Base-by-base conservation (phyloP, 768 basidiomycete genomes). In the Pleurotus tuoliensis region DNA sequence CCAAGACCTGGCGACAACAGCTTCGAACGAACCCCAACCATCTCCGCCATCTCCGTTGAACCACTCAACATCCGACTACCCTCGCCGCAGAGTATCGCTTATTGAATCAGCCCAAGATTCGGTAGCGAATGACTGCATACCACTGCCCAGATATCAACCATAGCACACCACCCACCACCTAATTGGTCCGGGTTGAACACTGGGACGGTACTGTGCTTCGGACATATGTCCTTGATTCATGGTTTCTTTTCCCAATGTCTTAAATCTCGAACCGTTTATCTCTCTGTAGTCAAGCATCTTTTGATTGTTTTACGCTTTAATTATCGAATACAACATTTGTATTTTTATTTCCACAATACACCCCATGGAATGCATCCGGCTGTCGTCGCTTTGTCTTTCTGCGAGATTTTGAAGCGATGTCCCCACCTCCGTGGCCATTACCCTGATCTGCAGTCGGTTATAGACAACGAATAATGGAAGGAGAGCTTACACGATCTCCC, bases 21-120 rank as follows among this genome's bases (percentile, higher is more conserved):
- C 51, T 9, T 52, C 20, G 51, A 34, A 20, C 38, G 51, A 52
- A n/a, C n/a, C 37, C n/a, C 13, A 38, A 52, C 22, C 51, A 52
- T 52, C 37, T 52, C 51, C 51, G 38, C 51, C 51, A 52, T 20
- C 38, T 30, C 34, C 51, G 38, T 52, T 40, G 51, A 15, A 34
- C 51, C 51, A 34, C 38, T 40, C 51, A 52, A 52, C 51, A 24
- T 52, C 51, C 51, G 51, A 52, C 34, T 52, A 52, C 51, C 37
- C 38, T 40, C 51, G 51, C 39, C 51, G 41, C 22, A 34, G 51
- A 52, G 38, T 20, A 15, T 52, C 51, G 51, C 51, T 41, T 52
- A 52, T 52, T 24, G 51, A 52, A 40, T 38, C 51, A n/a, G 15
- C 51, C 51, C 51, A 52, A 40, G 51, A 52, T 52, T 52, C 37